phyloP scores from a whole-genome alignment of 2,329 filamentous ascomycete species.

The Paracoccidioides brasiliensis region DNA sequence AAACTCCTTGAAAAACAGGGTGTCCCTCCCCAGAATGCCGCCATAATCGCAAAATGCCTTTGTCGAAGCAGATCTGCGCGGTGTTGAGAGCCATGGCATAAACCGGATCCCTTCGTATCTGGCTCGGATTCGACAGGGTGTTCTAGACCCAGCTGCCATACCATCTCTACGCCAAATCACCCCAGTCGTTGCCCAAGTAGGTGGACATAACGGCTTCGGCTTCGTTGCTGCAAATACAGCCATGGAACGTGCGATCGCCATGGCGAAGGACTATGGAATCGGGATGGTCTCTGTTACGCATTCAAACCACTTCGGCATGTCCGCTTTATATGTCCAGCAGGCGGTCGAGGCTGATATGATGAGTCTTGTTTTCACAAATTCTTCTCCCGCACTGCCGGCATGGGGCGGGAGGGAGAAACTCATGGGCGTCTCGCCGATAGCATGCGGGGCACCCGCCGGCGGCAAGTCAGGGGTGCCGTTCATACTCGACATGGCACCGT shows the following conservation, averaged over 20 bases:
- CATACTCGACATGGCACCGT: constrained; percentile 36
- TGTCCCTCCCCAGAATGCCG: constrained; percentile 45
- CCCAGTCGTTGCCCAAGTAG: constrained; percentile 56
- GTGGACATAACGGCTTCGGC: constrained; percentile 60
- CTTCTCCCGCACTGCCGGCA: constrained; percentile 56
- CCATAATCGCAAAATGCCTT: constrained; percentile 57
- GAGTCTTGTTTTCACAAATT: constrained; percentile 58
- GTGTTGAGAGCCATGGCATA: constrained; percentile 67
- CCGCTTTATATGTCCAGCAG: constrained; percentile 66
- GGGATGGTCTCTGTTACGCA: constrained; percentile 64
- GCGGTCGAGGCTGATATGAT: constrained; percentile 60
- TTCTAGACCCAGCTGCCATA: constrained; percentile 47
- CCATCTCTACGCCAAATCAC: constrained; percentile 51
- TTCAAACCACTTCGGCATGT: constrained; percentile 76
- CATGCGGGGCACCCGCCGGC: constrained; percentile 60
- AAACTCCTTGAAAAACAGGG: constrained; percentile 48
- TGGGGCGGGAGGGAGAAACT: constrained; percentile 57
- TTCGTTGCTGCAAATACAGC: constrained; percentile 55
- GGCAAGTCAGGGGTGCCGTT: constrained; percentile 43
- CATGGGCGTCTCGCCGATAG: constrained; percentile 59
- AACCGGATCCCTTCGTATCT: constrained; percentile 70
- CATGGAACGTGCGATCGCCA: constrained; percentile 54
- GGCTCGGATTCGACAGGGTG: constrained; percentile 55
- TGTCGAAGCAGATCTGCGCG: constrained; percentile 61
- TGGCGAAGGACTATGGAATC: constrained; percentile 53